phyloP scores from a whole-genome alignment of 768 basidiomycete species.

The Agrocybe pediades region DNA sequence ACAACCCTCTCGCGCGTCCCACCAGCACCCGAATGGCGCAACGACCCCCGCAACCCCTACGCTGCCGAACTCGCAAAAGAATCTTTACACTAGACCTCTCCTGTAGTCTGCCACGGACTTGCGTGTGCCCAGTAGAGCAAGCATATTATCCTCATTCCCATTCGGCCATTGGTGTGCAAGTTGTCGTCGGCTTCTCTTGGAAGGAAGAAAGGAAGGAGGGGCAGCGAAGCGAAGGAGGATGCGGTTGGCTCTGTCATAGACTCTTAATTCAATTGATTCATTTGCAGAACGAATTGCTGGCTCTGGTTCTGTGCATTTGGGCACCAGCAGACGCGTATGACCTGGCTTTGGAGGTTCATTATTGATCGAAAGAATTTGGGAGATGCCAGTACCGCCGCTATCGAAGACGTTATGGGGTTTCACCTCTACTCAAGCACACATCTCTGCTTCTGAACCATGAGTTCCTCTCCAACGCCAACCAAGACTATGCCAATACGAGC shows the following conservation, averaged over 20 bases:
- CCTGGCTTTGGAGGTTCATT: too few species aligned
- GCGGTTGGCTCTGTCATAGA: neutral
- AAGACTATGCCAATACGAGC: too few species aligned
- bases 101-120: slow-evolving; percentile 13
- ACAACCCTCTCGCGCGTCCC: slow-evolving; percentile 8
- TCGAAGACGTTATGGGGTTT: too few species aligned
- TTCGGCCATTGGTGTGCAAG: neutral
- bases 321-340: neutral
- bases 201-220: neutral
- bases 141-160: slow-evolving; percentile 3
- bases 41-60: slow-evolving; percentile 83
- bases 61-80: slow-evolving; percentile 75
- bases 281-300: neutral
- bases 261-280: neutral
- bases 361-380: too few species aligned
- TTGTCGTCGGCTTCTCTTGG: neutral
- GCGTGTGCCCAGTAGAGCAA: slow-evolving; percentile 14
- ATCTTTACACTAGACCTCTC: slow-evolving; percentile 42
- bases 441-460: too few species aligned
- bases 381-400: too few species aligned
- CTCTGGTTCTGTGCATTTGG: neutral
- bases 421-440: too few species aligned
- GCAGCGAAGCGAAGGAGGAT: too few species aligned
- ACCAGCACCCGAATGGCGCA: slow-evolving; percentile 63
- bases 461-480: too few species aligned